These are phyloP conservation scores for Candida ipomoeae DNA, from an alignment of 805 yeast genomes.

Conservation along the genomic window DNA sequence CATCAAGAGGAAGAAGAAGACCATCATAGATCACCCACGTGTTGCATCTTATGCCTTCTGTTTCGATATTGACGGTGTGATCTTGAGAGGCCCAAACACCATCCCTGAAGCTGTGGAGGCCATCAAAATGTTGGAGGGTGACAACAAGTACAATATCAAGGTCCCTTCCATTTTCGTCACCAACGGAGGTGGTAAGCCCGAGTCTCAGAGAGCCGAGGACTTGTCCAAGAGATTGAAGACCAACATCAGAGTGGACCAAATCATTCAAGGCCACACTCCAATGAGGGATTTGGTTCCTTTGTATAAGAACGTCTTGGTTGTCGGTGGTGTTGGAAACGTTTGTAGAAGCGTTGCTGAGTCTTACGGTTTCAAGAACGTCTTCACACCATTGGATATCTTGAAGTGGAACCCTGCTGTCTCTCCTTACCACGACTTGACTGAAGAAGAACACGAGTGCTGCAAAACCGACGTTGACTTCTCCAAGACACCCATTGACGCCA, in stretches of 20 bases:
- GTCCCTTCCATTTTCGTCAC: conserved; percentile 80
- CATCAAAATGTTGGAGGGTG: conserved; percentile 66
- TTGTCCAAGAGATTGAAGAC: conserved; percentile 57
- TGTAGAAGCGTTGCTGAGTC: conserved; percentile 79
- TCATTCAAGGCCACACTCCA: conserved; percentile 92
- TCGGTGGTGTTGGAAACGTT: conserved; percentile 84
- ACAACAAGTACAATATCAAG: conserved; percentile 66
- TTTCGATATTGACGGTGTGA: conserved; percentile 90
- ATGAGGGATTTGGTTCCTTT: conserved; percentile 74
- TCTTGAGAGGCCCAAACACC: conserved; percentile 78
- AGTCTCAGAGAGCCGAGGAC: conserved; percentile 67
- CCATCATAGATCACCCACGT: conserved; percentile 62
- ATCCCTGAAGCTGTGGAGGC: conserved; percentile 80
- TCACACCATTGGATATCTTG: conserved; percentile 76
- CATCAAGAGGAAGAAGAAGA: conserved; percentile 44
- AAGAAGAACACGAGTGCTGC: conserved; percentile 59
- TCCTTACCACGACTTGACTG: conserved; percentile 76
- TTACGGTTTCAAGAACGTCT: conserved; percentile 81
- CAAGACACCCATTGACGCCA: conserved; percentile 67
- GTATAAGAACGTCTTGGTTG: conserved; percentile 73
- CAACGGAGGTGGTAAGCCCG: conserved; percentile 90
- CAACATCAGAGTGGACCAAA: conserved; percentile 68
- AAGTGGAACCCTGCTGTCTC: conserved; percentile 84
- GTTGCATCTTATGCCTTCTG: conserved; percentile 86
- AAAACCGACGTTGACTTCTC: conserved; percentile 56